phyloP scores from a whole-genome alignment of 2,329 filamentous ascomycete genomes.

The Colletotrichum melonis region DNA sequence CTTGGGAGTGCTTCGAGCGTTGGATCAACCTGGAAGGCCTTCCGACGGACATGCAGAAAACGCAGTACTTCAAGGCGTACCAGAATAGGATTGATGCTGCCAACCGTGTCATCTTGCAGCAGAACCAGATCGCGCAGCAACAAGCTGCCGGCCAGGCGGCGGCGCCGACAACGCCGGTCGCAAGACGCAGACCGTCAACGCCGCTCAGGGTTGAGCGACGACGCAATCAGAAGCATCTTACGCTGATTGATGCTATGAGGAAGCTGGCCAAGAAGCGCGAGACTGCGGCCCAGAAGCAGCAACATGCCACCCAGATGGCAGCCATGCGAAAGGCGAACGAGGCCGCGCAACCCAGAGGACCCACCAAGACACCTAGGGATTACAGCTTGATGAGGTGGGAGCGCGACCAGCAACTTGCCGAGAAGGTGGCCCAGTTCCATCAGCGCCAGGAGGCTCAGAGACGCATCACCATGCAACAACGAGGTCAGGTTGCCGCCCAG shows the following conservation, averaged over 20 bases:
- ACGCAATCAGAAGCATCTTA: slow-evolving; percentile 86
- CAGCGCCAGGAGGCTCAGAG: slow-evolving; percentile 70
- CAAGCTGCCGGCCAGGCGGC: slow-evolving; percentile 50
- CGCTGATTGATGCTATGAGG: slow-evolving; percentile 92
- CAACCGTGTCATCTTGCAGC: slow-evolving; percentile 64
- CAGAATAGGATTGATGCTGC: slow-evolving; percentile 70
- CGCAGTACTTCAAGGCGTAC: slow-evolving; percentile 88
- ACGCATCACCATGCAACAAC: slow-evolving; percentile 57
- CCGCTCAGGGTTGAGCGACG: slow-evolving; percentile 89
- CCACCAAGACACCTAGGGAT: slow-evolving; percentile 83
- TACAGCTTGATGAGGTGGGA: slow-evolving; percentile 92
- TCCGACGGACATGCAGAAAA: slow-evolving; percentile 93
- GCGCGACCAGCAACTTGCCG: slow-evolving; percentile 76
- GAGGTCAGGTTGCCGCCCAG: slow-evolving; percentile 55
- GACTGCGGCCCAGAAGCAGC: slow-evolving; percentile 85
- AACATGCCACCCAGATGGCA: slow-evolving; percentile 80
- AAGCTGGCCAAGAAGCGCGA: slow-evolving; percentile 96
- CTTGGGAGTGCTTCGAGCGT: slow-evolving; percentile 98
- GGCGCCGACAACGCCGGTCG: slow-evolving; percentile 60
- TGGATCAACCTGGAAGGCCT: slow-evolving; percentile 94
- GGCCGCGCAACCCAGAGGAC: slow-evolving; percentile 57
- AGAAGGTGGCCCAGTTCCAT: slow-evolving; percentile 67
- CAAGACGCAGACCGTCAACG: slow-evolving; percentile 77
- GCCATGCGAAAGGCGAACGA: slow-evolving; percentile 87
- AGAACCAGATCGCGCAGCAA: slow-evolving; percentile 61